These are phyloP conservation scores for Musa acuminata DNA, from an alignment of 176 grass and related monocot species.

Conservation along the genomic window DNA sequence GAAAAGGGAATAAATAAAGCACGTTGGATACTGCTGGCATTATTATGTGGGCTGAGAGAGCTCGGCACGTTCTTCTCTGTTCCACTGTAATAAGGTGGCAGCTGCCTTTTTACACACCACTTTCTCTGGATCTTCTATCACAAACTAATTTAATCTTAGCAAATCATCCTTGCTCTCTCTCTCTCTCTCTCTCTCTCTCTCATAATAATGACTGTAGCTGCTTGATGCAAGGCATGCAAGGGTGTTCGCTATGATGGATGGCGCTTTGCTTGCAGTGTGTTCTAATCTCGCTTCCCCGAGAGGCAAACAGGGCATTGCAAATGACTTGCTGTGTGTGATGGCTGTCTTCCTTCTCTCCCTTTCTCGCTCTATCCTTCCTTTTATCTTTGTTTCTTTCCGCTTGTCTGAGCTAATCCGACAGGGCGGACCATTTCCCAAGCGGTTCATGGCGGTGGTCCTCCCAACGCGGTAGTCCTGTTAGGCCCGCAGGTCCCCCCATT, in stretches of 20 bases:
- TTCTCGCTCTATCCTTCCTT: too few relatives aligned
- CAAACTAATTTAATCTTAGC: too few relatives aligned
- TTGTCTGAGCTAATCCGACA: background rate
- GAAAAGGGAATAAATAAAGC: background rate
- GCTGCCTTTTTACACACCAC: too few relatives aligned
- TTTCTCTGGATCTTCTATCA: too few relatives aligned
- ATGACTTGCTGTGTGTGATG: background rate
- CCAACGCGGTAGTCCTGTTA: background rate
- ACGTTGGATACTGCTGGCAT: background rate
- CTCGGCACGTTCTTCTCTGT: slow-evolving; percentile 1
- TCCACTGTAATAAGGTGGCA: background rate
- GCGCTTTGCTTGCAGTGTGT: background rate
- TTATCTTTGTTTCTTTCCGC: too few relatives aligned
- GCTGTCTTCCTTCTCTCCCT: background rate
- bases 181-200: background rate
- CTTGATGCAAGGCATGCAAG: background rate
- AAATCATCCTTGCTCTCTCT: too few relatives aligned
- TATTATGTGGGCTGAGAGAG: background rate
- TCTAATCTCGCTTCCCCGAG: background rate
- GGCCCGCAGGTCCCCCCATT: background rate
- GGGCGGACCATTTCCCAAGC: background rate
- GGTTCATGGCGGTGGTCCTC: background rate
- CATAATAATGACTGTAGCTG: background rate
- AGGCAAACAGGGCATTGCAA: background rate
- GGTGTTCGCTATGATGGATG: background rate